A percentile compares a stretch with the other conserved stretches of the same genome.
Evolutionary conservation across 2,329 filamentous ascomycete species (phyloP).

Genomic region (Neonectria neomacrospora): DNA sequence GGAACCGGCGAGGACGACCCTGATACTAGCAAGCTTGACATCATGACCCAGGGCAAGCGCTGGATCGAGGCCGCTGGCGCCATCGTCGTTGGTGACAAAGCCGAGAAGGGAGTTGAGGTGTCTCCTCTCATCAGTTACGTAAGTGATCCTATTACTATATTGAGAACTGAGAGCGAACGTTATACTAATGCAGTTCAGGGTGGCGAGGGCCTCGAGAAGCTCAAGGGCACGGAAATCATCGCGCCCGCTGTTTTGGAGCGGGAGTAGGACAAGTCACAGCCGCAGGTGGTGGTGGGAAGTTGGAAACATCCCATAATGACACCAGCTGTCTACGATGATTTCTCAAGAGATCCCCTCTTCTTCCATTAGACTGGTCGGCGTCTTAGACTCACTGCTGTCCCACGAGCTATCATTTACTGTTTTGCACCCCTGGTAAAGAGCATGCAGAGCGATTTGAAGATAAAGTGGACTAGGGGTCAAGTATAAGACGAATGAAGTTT

Average conservation of each 20-base stretch:
- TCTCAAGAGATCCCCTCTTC: background rate
- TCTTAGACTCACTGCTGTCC: background rate
- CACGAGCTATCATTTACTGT: background rate
- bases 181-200: constrained; percentile 53
- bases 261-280: constrained; percentile 45
- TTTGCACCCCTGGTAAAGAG: background rate
- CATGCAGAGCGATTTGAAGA: background rate
- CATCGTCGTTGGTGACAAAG: constrained; percentile 72
- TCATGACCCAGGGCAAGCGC: constrained; percentile 87
- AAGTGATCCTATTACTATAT: constrained; percentile 58
- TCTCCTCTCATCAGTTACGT: constrained; percentile 96
- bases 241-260: constrained; percentile 64
- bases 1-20: constrained; percentile 93
- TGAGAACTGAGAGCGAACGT: background rate
- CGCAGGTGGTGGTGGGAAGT: background rate
- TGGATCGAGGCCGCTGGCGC: constrained; percentile 87
- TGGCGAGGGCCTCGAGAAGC: constrained; percentile 70
- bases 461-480: background rate
- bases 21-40: constrained; percentile 90
- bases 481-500: background rate
- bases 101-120: constrained; percentile 82
- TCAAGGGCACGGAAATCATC: constrained; percentile 64
- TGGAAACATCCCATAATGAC: background rate
- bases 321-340: background rate
- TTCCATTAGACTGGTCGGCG: background rate